A percentile compares a stretch with the other conserved stretches of the same genome.
Conservation (phyloP, 1,139 yeast genomes). For the Suhomyces panamericanus region DNA sequence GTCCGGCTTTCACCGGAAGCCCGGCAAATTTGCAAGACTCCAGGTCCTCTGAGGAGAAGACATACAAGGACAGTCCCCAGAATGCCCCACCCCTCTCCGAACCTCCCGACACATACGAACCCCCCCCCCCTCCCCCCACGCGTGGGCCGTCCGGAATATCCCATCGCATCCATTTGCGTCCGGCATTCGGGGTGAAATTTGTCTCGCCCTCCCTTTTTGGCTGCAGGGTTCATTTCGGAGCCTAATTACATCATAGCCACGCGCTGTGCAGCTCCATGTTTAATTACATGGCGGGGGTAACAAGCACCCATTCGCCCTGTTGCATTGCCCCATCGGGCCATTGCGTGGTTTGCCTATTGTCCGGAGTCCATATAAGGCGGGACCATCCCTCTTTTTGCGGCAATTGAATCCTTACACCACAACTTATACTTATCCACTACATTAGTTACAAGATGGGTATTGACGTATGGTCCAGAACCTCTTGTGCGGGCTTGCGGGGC, state of each 20-base stretch:
- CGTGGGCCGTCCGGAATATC: neutral
- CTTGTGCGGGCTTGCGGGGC: constrained; percentile 53
- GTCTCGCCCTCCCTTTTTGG: neutral
- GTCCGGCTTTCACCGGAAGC: no score
- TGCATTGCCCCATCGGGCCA: neutral
- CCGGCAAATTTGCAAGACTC: no score
- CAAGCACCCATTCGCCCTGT: neutral
- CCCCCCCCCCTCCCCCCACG: no score
- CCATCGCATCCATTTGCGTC: no score
- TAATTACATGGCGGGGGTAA: constrained; percentile 2
- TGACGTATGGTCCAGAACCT: constrained; percentile 29
- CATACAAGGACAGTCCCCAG: no score
- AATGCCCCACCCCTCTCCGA: no score
- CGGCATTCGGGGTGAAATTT: neutral
- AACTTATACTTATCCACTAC: neutral
- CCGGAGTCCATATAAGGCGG: neutral
- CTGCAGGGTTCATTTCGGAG: neutral
- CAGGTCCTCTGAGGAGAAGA: no score
- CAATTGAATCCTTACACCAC: neutral
- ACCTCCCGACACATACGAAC: no score
- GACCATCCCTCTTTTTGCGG: neutral
- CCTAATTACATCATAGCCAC: constrained; percentile 3
- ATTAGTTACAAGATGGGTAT: constrained; percentile 7
- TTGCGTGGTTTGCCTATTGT: neutral
- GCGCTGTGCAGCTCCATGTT: neutral